Conservation (phyloP, 1,284 basidiomycete genomes). For the Apiotrichum gracile region DNA sequence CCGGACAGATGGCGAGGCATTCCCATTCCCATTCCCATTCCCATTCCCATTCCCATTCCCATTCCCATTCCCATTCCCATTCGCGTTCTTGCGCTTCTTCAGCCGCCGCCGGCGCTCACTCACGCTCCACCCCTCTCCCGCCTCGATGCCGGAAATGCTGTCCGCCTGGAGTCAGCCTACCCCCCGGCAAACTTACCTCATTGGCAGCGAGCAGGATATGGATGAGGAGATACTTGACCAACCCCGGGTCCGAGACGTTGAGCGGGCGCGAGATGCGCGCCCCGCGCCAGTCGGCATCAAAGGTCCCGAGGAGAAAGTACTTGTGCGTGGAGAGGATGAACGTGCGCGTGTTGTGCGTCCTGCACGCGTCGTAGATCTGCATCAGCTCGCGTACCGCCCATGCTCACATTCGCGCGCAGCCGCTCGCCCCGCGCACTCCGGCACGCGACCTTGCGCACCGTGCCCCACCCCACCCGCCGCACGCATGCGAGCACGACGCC, state of each 20-base stretch:
- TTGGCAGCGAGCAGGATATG: background rate
- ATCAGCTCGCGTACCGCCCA: too few species aligned
- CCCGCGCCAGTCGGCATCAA: constrained; percentile 31
- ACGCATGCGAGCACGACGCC: too few species aligned
- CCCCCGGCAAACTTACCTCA: background rate
- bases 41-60: too few species aligned
- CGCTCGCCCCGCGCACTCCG: constrained; percentile 3
- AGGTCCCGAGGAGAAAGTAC: constrained; percentile 45
- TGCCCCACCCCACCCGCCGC: too few species aligned
- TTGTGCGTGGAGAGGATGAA: constrained; percentile 42
- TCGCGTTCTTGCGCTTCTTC: too few species aligned
- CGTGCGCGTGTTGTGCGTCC: constrained; percentile 29
- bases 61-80: too few species aligned
- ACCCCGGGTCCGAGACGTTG: background rate
- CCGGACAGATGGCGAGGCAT: too few species aligned
- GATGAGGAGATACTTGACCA: background rate
- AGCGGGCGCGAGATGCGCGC: constrained; percentile 26
- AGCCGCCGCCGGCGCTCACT: too few species aligned
- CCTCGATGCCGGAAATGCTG: too few species aligned
- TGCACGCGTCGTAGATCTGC: constrained; percentile 41
- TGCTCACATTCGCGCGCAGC: constrained; percentile 37
- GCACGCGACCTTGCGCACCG: too few species aligned
- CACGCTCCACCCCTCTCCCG: too few species aligned
- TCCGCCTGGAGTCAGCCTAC: background rate
- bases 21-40: too few species aligned